A percentile compares a stretch with the other conserved stretches of the same genome.
Conservation (phyloP, 2,329 filamentous ascomycete genomes). For the Penicillium nordicum region DNA sequence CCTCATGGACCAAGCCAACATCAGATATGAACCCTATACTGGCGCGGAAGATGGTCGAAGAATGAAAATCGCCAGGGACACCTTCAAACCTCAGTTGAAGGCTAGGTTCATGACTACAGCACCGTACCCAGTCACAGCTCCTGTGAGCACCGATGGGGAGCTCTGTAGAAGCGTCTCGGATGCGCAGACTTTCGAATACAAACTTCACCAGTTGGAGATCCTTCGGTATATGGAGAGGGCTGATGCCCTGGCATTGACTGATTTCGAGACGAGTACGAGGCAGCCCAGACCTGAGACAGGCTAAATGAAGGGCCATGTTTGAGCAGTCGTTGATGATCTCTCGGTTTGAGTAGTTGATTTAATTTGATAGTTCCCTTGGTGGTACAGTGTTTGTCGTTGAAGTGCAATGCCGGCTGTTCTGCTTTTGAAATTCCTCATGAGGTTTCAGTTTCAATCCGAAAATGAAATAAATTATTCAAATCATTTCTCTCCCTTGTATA, state of each 20-base stretch:
- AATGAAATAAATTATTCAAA: background rate
- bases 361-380: background rate
- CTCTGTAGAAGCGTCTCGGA: constrained; percentile 1
- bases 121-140: background rate
- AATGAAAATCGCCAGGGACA: background rate
- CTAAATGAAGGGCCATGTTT: background rate
- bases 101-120: background rate
- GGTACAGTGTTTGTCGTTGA: background rate
- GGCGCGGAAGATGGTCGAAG: background rate
- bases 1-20: background rate
- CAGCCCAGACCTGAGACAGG: background rate
- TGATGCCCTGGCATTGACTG: background rate
- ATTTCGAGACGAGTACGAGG: background rate
- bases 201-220: constrained; percentile 7
- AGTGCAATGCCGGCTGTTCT: background rate
- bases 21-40: background rate
- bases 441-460: too few relatives aligned
- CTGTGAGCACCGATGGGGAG: background rate
- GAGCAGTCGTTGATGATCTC: background rate
- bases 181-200: constrained; percentile 7
- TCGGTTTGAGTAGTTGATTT: background rate
- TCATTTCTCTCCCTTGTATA: background rate
- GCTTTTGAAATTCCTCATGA: background rate
- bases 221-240: constrained; percentile 2
- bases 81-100: background rate